Conservation (phyloP, 129 eudicot species). For the Flaveria robusta region DNA sequence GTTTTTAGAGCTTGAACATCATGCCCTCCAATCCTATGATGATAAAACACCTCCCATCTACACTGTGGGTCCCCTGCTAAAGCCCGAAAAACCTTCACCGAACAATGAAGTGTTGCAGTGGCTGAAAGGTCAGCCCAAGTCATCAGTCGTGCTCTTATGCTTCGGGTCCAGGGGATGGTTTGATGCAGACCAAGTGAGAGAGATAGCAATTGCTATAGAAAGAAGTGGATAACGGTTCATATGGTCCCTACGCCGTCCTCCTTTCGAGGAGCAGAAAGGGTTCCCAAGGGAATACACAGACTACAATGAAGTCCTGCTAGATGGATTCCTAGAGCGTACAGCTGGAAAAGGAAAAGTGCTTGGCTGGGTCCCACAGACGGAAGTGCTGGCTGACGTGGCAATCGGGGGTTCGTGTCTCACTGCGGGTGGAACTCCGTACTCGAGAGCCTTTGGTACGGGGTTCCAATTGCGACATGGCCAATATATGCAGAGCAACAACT, state of each 20-base stretch:
- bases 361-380: constrained; percentile 47
- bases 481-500: constrained; percentile 40
- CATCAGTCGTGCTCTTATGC: constrained; percentile 40
- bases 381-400: constrained; percentile 33
- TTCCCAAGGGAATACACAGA: constrained; percentile 32
- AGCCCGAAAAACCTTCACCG: constrained; percentile 11
- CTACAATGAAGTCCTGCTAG: constrained; percentile 26
- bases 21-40: constrained; percentile 37
- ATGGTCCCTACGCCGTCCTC: constrained; percentile 41
- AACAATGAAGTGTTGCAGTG: constrained; percentile 27
- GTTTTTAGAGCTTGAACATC: constrained; percentile 48
- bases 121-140: constrained; percentile 49
- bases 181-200: constrained; percentile 28
- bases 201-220: constrained; percentile 37
- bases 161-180: constrained; percentile 43
- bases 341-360: constrained; percentile 36
- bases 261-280: background rate
- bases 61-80: constrained; percentile 52
- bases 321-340: constrained; percentile 40
- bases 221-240: constrained; percentile 30
- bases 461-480: constrained; percentile 49
- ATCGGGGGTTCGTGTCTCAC: constrained; percentile 43
- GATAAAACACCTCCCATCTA: constrained; percentile 43
- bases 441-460: constrained; percentile 42
- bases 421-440: constrained; percentile 53